phyloP scores from a whole-genome alignment of 805 yeast genomes.

The Komagataella populi region DNA sequence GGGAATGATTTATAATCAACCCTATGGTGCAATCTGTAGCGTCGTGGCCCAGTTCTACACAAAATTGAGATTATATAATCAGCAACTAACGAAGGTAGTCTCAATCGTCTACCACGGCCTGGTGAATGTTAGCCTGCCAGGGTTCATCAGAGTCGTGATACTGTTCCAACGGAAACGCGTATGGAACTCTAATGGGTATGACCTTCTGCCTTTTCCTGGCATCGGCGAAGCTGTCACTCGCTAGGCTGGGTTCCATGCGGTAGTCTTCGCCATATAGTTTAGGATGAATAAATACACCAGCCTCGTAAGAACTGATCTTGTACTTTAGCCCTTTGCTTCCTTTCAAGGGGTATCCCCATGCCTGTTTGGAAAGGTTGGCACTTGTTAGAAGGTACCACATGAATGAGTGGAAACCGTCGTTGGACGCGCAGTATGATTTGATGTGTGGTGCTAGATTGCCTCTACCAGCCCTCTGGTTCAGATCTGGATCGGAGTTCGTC shows the following conservation, averaged over 20 bases:
- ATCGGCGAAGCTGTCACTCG: slow-evolving; percentile 16
- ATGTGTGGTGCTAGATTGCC: slow-evolving; percentile 34
- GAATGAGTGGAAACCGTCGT: slow-evolving; percentile 32
- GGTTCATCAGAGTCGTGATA: slow-evolving; percentile 29
- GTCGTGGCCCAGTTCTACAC: neutral
- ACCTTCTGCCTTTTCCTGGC: neutral
- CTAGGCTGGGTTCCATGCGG: slow-evolving; percentile 29
- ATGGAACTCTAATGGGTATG: slow-evolving; percentile 35
- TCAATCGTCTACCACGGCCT: neutral
- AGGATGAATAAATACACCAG: slow-evolving; percentile 34
- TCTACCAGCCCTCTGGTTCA: slow-evolving; percentile 17
- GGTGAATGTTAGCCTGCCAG: slow-evolving; percentile 23
- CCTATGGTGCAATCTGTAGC: neutral
- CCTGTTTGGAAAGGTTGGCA: slow-evolving; percentile 62
- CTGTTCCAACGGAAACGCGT: slow-evolving; percentile 32
- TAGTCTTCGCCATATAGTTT: slow-evolving; percentile 8
- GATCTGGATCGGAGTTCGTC: slow-evolving; percentile 16
- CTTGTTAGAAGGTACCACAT: slow-evolving; percentile 67
- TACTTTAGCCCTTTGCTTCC: slow-evolving; percentile 14
- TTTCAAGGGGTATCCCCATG: slow-evolving; percentile 52
- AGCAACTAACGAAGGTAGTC: neutral
- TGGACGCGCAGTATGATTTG: slow-evolving; percentile 48
- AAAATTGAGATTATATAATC: neutral
- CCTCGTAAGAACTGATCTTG: slow-evolving; percentile 32
- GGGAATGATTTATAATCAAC: neutral